Percentiles rank a stretch among this genome's conserved stretches.
phyloP scores from a whole-genome alignment of 306 rosid genomes.

The Rubus parviflorus region DNA sequence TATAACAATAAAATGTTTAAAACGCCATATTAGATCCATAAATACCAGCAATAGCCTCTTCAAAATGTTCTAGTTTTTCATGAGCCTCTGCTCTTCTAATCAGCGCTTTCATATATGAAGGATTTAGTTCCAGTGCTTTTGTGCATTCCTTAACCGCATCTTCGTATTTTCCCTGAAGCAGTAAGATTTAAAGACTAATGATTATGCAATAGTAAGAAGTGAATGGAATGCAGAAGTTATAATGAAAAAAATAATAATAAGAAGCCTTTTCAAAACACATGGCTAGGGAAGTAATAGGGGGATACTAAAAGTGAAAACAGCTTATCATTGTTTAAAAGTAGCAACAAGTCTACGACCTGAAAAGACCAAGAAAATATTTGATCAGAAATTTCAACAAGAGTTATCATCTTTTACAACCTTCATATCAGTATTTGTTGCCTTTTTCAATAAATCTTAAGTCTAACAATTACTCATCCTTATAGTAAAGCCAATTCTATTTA shows the following conservation, averaged over 20 bases:
- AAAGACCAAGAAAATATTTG: not conserved
- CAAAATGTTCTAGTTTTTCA: constrained; percentile 91
- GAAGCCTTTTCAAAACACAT: not conserved
- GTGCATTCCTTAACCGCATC: constrained; percentile 84
- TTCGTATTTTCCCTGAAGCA: constrained; percentile 67
- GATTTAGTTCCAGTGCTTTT: constrained; percentile 84
- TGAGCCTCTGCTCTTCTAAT: constrained; percentile 86
- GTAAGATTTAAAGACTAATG: not conserved
- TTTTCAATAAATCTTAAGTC: not conserved
- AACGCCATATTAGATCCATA: not conserved
- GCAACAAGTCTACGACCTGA: not conserved
- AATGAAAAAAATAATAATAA: constrained; percentile 2
- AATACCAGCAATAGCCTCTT: constrained; percentile 83
- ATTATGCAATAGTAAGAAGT: not conserved
- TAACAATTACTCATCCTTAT: not conserved
- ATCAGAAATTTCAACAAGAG: not conserved
- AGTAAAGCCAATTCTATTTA: not conserved
- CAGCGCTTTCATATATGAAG: constrained; percentile 72
- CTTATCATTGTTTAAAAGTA: not conserved
- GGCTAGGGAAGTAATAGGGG: not conserved
- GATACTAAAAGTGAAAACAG: not conserved
- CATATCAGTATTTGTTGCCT: not conserved
- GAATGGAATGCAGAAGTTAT: constrained; percentile 3
- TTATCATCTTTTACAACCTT: not conserved
- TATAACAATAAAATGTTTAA: not conserved